A percentile compares a stretch with the other conserved stretches of the same genome.
phyloP scores from a whole-genome alignment of 805 yeast species.

The Jamesozyma gamospora region DNA sequence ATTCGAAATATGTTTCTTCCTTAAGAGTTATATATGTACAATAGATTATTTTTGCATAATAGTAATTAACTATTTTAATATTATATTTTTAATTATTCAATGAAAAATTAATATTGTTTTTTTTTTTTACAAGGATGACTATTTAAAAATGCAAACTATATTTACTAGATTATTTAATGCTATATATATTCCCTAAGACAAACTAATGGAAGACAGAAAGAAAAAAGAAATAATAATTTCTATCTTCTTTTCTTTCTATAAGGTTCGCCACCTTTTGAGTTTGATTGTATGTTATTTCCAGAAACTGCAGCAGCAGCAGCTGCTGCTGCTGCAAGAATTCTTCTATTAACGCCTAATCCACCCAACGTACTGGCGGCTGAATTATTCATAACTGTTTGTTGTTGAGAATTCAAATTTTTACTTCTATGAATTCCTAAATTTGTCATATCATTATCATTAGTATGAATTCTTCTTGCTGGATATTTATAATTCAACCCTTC shows the following conservation, averaged over 20 bases:
- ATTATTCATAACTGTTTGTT: slow-evolving; percentile 14
- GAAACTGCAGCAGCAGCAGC: slow-evolving; percentile 32
- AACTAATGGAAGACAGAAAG: too few relatives aligned
- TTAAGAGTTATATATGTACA: too few relatives aligned
- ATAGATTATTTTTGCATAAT: too few relatives aligned
- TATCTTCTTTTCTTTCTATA: slow-evolving; percentile 23
- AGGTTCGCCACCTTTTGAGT: slow-evolving; percentile 18
- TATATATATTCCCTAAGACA: too few relatives aligned
- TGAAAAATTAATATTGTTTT: too few relatives aligned
- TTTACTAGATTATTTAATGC: too few relatives aligned
- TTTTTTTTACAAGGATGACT: too few relatives aligned
- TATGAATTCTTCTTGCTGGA: slow-evolving; percentile 78
- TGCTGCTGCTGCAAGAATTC: slow-evolving; percentile 31
- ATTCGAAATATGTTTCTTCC: too few relatives aligned
- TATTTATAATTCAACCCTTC: slow-evolving; percentile 64
- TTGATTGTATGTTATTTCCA: slow-evolving; percentile 15
- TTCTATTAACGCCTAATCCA: slow-evolving; percentile 28
- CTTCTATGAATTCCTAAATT: slow-evolving; percentile 18
- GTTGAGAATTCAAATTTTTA: slow-evolving; percentile 14
- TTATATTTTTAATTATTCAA: too few relatives aligned
- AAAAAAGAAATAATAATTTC: neutral
- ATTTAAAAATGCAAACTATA: too few relatives aligned
- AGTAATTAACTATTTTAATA: too few relatives aligned
- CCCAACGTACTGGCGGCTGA: slow-evolving; percentile 22
- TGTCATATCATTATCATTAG: slow-evolving; percentile 73